Conservation (phyloP, 2,329 filamentous ascomycete genomes). For the Sporothrix phasma region DNA sequence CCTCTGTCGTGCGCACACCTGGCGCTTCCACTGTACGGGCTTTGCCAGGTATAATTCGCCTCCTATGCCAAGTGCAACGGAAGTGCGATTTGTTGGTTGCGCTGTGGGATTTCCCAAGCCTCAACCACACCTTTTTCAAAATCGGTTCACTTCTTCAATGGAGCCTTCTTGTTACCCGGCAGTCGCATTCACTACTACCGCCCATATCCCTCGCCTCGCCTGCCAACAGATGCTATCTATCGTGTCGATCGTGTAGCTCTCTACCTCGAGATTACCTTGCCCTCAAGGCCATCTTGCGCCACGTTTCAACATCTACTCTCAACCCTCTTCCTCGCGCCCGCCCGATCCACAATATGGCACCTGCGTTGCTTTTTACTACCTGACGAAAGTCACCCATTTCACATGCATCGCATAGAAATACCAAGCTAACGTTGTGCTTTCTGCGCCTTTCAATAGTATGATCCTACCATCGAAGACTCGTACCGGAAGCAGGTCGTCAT, state of each 20-base stretch:
- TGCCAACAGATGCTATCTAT: neutral
- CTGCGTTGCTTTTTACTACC: neutral
- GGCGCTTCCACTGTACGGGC: neutral
- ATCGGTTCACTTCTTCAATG: neutral
- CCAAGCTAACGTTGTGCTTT: slow-evolving; percentile 4
- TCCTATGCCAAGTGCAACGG: neutral
- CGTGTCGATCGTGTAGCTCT: neutral
- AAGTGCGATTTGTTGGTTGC: neutral
- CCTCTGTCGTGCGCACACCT: neutral
- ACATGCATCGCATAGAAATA: neutral
- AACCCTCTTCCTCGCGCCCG: neutral
- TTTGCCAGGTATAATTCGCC: neutral
- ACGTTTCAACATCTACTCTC: neutral
- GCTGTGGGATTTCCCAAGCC: neutral
- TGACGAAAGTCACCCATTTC: neutral
- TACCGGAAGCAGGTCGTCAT: slow-evolving; percentile 88
- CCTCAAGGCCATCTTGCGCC: neutral
- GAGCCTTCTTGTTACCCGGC: neutral
- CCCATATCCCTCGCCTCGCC: neutral
- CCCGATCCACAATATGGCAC: neutral
- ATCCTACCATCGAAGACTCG: slow-evolving; percentile 80
- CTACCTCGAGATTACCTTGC: neutral
- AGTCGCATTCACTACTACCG: neutral
- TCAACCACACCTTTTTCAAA: neutral
- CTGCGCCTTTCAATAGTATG: slow-evolving; percentile 46